Base-by-base conservation (phyloP, 2,329 filamentous ascomycete genomes). In the Bretziella fagacearum region DNA sequence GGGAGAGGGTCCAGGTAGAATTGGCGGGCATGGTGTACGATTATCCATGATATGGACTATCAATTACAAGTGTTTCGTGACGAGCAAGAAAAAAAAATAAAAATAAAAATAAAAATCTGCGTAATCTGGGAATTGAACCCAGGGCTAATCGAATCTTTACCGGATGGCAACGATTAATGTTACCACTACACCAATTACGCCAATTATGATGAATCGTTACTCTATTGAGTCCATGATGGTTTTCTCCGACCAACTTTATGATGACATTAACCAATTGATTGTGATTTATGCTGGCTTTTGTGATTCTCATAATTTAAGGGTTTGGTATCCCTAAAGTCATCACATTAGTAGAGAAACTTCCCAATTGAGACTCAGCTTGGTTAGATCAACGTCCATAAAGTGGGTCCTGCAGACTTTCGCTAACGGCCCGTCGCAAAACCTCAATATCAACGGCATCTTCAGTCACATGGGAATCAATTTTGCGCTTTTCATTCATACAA, bases 161-260 rank as follows among this genome's bases (percentile, higher is more conserved):
- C 35, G 23, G 20, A 39, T 39, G 35, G 35, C 35, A 39, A 39
- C 35, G 35, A 39, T 39, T 39, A 39, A 39, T 39, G 35, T 39
- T 39, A 39, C 35, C 35, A 39, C 35, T 39, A 39, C 35, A 39
- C 35, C 35, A 39, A 39, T 39, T 39, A 39, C 35, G 35, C 35
- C 11, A 3, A 3, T 22, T 3, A 20, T 39, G 3, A 10, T 20
- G 6, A 20, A 22, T 5, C 5, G 7, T 13, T 29, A n/a, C 30
- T 33, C n/a, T 33, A 6, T 5, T n/a, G 30, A 33, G 30, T 15
- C 30, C 17, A 33, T n/a, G 30, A 33, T 33, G 30, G 30, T 5
- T 29, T 29, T 29, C 27, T 6, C 13, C 13, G 13, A 29, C 27
- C 13, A 29, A 29, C 6, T 29, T 29, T 13, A 29, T 13, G n/a